Evolutionary conservation across 1,284 basidiomycete genomes (phyloP), one percentile per base, ranked within the genome.

Genomic region (Laetiporus sulphureus): DNA sequence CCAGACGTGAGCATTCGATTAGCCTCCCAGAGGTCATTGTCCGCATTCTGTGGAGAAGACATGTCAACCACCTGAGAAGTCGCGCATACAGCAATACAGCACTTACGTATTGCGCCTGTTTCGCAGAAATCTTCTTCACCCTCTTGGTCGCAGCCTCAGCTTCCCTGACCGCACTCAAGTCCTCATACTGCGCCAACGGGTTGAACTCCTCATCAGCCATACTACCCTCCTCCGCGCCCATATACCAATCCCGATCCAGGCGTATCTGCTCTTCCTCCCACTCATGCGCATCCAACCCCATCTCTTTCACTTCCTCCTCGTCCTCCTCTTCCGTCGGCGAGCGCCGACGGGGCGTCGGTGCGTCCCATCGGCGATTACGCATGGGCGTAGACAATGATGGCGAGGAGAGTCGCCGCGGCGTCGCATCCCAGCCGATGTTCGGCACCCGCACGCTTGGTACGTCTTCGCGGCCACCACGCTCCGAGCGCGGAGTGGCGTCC

Each of bases 11-110:
- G 73, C 83, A 99, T 91, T 57, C 94, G 88, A 57, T 99, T 98
- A 5, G 88, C 89, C 69, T 99, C 96, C 96, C 96, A 99, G 1
- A 95, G 70, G 53, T 99, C 95, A 53, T 94, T 95, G 61, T 99
- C 96, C 18, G 91, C 91, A 54, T 97, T 97, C 88, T 93, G 57
- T 2, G 35, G 11, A 29, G 38, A 8, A 37, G n/a, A 27, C 25
- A 34, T 5, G 41, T 52, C n/a, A 37, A 13, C 15, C 10, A 32
- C n/a, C 8, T 8, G 27, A 29, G 8, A n/a, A 18, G 21, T 24
- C 11, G 15, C 22, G 8, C 22, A 27, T 13, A 38, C 10, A 13
- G 20, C 43, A 25, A 42, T 36, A 5, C 15, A 13, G 25, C 3
- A 72, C 85, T 53, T 52, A 91, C 90, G 61, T 92, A 94, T 79